Conservation (phyloP, 1,139 yeast species). For the Pichia sp. region DNA sequence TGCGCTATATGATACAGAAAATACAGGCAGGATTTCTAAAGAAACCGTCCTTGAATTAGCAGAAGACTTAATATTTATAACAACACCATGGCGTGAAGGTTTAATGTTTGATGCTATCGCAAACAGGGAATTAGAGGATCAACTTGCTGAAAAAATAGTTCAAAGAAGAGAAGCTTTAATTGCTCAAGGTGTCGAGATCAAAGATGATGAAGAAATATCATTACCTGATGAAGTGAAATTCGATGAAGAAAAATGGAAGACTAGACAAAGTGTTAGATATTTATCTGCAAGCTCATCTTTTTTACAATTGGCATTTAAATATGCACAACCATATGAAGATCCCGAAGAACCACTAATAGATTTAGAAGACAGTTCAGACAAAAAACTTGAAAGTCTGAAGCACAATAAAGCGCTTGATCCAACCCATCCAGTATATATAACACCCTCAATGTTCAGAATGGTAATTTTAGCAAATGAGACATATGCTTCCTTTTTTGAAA, state of each 20-base stretch:
- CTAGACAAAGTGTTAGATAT: conserved; percentile 74
- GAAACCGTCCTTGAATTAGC: conserved; percentile 80
- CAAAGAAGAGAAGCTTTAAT: conserved; percentile 29
- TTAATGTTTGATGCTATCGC: conserved; percentile 54
- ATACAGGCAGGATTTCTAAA: conserved; percentile 58
- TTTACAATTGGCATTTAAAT: conserved; percentile 83
- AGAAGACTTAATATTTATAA: conserved; percentile 76
- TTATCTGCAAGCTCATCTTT: conserved; percentile 83
- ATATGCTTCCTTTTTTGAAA: conserved; percentile 73
- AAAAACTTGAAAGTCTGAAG: conserved; percentile 29
- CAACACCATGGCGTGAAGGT: conserved; percentile 80
- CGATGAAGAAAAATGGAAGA: conserved; percentile 56
- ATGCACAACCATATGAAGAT: conserved; percentile 68
- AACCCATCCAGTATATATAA: conserved; percentile 63
- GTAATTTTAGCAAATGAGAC: conserved; percentile 91
- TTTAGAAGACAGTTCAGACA: conserved; percentile 30
- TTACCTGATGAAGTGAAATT: conserved; percentile 56
- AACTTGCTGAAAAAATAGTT: conserved; percentile 55
- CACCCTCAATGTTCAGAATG: conserved; percentile 91
- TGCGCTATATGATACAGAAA: conserved; percentile 60
- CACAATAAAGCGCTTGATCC: conserved; percentile 83
- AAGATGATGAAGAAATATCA: conserved; percentile 34
- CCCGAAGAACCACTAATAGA: conserved; percentile 36
- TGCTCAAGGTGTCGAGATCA: conserved; percentile 24
- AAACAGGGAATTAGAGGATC: conserved; percentile 53